A percentile compares a stretch with the other conserved stretches of the same genome.
These are phyloP conservation scores for Aspergillus coremiiformis DNA, from an alignment of 495 filamentous ascomycete genomes.

Conservation along the genomic window DNA sequence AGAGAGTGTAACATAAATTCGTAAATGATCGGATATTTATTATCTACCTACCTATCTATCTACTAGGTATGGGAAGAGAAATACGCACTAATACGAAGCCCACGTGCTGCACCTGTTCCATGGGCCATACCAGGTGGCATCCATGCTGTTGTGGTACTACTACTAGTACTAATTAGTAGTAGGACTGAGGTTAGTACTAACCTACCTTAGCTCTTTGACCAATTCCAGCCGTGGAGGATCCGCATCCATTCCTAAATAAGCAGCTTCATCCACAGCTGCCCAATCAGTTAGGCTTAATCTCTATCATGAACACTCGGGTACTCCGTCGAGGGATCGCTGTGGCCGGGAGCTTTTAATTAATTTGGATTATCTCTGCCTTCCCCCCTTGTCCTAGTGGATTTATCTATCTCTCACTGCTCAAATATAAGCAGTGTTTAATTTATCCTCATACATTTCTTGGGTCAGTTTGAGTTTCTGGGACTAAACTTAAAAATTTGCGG, in stretches of 20 bases:
- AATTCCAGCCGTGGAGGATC: neutral
- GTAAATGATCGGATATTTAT: neutral
- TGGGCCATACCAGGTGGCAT: no score
- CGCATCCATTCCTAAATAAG: slow-evolving; percentile 6
- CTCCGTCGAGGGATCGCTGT: neutral
- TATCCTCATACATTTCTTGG: slow-evolving; percentile 1
- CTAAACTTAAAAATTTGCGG: neutral
- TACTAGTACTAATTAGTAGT: no score
- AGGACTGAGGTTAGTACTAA: no score
- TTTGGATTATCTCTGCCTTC: neutral
- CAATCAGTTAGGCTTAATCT: slow-evolving; percentile 14
- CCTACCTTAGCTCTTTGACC: neutral
- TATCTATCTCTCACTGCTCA: neutral
- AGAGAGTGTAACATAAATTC: no score
- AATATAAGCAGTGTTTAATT: slow-evolving; percentile 6
- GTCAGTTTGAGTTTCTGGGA: slow-evolving; percentile 3
- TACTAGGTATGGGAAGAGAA: no score
- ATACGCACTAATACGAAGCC: neutral
- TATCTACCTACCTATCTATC: no score
- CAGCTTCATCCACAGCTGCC: slow-evolving; percentile 14
- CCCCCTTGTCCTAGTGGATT: neutral
- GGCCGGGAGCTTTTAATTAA: neutral
- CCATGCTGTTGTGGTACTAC: no score
- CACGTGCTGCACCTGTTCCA: neutral
- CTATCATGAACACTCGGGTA: slow-evolving; percentile 7